These are phyloP conservation scores for Aspergillus affinis DNA, from an alignment of 495 filamentous ascomycete genomes.

Conservation along the genomic window DNA sequence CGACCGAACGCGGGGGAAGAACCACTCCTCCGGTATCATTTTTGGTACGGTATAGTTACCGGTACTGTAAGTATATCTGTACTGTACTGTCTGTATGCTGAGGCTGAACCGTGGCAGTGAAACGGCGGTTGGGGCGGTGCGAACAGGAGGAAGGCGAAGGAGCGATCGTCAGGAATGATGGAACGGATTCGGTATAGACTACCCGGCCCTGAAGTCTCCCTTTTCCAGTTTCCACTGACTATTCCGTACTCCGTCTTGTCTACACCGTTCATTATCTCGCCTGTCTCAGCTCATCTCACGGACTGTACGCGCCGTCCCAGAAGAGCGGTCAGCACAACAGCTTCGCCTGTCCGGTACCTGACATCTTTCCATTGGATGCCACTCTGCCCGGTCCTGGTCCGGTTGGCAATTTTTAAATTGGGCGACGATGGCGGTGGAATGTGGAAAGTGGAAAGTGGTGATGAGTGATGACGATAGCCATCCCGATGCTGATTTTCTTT, in stretches of 20 bases:
- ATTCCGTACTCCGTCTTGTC: too few relatives aligned
- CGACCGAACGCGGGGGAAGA: not conserved
- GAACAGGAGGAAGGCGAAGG: slow-evolving; percentile 11
- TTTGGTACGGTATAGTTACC: too few relatives aligned
- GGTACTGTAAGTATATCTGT: too few relatives aligned
- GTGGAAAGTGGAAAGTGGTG: too few relatives aligned
- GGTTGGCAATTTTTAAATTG: not conserved
- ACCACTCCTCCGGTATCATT: not conserved
- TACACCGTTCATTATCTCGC: too few relatives aligned
- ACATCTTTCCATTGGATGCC: not conserved
- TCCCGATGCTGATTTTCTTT: not conserved
- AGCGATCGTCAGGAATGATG: slow-evolving; percentile 16
- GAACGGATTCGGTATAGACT: slow-evolving; percentile 22
- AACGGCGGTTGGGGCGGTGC: slow-evolving; percentile 21
- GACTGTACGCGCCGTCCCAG: too few relatives aligned
- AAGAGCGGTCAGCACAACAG: not conserved
- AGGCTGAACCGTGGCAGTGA: slow-evolving; percentile 25
- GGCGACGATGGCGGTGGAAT: not conserved
- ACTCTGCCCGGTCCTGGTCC: not conserved
- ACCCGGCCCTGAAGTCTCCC: not conserved
- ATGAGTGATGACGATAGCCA: not conserved
- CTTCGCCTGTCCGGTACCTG: too few relatives aligned
- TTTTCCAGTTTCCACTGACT: too few relatives aligned
- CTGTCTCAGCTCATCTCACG: too few relatives aligned
- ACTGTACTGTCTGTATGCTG: not conserved